Percentiles rank a stretch among this genome's conserved stretches.
Evolutionary conservation across 495 filamentous ascomycete genomes (phyloP).

Genomic region (Penicillium verhagenii): DNA sequence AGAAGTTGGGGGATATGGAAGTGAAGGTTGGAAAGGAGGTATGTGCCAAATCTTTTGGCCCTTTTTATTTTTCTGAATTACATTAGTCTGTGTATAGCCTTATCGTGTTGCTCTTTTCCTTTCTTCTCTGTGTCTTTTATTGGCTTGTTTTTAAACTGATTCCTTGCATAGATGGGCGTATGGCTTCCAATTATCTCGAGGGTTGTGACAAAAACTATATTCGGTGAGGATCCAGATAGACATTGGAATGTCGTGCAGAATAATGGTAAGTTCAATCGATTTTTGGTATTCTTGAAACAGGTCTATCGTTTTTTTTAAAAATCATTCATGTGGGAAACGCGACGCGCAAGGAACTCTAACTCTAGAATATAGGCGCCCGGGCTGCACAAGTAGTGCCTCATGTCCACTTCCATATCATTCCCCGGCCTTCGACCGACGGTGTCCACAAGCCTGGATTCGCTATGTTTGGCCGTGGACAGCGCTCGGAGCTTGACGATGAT

Average conservation of each 20-base stretch:
- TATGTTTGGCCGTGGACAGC: slow-evolving; percentile 80
- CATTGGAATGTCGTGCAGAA: slow-evolving; percentile 91
- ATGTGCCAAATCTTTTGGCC: slow-evolving; percentile 9
- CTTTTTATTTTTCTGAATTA: not conserved
- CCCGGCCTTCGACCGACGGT: slow-evolving; percentile 49
- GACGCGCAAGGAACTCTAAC: slow-evolving; percentile 4
- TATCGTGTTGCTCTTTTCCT: not conserved
- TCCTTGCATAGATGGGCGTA: slow-evolving; percentile 48
- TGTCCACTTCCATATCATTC: slow-evolving; percentile 91
- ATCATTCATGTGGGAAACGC: not conserved
- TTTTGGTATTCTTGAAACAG: not conserved
- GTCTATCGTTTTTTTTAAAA: not conserved
- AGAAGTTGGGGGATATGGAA: slow-evolving; percentile 66
- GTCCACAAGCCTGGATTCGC: slow-evolving; percentile 56
- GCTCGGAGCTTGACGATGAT: slow-evolving; percentile 84
- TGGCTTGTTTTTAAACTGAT: not conserved
- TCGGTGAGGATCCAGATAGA: slow-evolving; percentile 30
- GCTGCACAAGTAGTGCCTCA: slow-evolving; percentile 91
- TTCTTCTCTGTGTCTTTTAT: not conserved
- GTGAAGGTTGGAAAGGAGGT: slow-evolving; percentile 54
- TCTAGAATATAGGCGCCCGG: slow-evolving; percentile 52
- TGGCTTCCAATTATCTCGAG: slow-evolving; percentile 75
- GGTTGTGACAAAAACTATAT: slow-evolving; percentile 58
- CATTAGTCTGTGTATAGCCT: not conserved
- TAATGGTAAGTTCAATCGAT: slow-evolving; percentile 59